These are phyloP conservation scores for Globisporangium carolinianum DNA, from an alignment of 352 stramenopile genomes.

Conservation along the genomic window DNA sequence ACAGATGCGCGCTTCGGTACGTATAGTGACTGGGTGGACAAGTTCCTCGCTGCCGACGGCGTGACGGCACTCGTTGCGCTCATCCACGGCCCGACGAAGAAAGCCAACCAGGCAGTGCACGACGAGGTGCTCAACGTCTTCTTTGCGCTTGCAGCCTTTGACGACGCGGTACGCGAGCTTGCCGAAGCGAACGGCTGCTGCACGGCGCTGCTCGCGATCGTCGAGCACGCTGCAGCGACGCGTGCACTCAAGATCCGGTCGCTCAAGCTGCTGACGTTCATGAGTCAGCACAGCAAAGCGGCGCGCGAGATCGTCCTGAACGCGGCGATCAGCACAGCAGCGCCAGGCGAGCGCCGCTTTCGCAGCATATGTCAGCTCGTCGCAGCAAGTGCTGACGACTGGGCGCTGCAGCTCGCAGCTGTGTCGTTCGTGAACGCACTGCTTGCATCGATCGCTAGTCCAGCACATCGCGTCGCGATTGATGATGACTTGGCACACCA, in stretches of 20 bases:
- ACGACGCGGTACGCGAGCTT: slow-evolving; percentile 23
- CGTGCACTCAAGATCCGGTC: slow-evolving; percentile 21
- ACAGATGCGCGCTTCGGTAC: too few relatives aligned
- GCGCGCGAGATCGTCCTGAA: slow-evolving; percentile 21
- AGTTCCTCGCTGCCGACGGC: slow-evolving; percentile 39
- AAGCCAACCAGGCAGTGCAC: slow-evolving; percentile 14
- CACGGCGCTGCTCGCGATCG: slow-evolving; percentile 17
- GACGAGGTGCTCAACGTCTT: slow-evolving; percentile 43
- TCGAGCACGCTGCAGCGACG: slow-evolving; percentile 15
- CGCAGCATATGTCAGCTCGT: slow-evolving; percentile 24
- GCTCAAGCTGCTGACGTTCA: slow-evolving; percentile 24
- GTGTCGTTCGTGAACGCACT: slow-evolving; percentile 46
- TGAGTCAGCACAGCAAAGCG: slow-evolving; percentile 27
- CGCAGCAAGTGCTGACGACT: slow-evolving; percentile 18
- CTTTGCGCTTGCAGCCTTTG: slow-evolving; percentile 35
- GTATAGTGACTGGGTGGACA: slow-evolving; percentile 43
- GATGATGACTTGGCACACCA: slow-evolving; percentile 31
- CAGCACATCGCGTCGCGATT: slow-evolving; percentile 23
- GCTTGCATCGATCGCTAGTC: slow-evolving; percentile 23
- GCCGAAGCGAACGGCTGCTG: slow-evolving; percentile 25
- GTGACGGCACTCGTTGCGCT: slow-evolving; percentile 29
- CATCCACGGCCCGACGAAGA: slow-evolving; percentile 21
- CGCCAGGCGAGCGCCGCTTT: slow-evolving; percentile 13
- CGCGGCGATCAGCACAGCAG: slow-evolving; percentile 16
- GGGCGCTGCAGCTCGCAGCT: slow-evolving; percentile 18